phyloP scores from a whole-genome alignment of 129 eudicot genomes.

The Deinandra increscens region DNA sequence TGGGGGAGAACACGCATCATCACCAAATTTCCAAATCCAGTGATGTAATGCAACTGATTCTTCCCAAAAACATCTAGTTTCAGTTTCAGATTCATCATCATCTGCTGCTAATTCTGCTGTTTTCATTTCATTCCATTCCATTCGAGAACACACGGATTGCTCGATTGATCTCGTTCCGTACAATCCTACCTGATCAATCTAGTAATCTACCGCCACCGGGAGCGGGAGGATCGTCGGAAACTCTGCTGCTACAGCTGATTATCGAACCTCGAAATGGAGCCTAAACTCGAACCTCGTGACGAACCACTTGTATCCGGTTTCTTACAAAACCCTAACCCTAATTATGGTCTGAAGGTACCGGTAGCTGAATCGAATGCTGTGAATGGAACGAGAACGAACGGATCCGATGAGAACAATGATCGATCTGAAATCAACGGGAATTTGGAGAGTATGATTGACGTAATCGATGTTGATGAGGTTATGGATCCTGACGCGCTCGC shows the following conservation, averaged over 20 bases:
- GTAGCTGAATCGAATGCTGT: not conserved
- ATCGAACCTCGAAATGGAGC: not conserved
- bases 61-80: not conserved
- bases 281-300: not conserved
- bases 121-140: not conserved
- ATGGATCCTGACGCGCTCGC: not conserved
- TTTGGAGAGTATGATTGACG: not conserved
- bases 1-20: not conserved
- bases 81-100: not conserved
- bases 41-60: not conserved
- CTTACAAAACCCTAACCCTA: slow-evolving; percentile 8
- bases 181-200: not conserved
- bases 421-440: not conserved
- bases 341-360: not conserved
- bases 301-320: not conserved
- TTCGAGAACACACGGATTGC: not conserved
- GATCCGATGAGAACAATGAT: not conserved
- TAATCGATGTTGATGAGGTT: not conserved
- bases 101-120: not conserved
- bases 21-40: not conserved
- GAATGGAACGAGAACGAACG: not conserved
- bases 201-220: not conserved
- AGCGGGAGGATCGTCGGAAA: not conserved
- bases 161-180: not conserved
- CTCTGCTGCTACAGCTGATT: not conserved